Evolutionary conservation across 1,139 yeast genomes (phyloP).

Genomic region (Sugiyamaella novakii): DNA sequence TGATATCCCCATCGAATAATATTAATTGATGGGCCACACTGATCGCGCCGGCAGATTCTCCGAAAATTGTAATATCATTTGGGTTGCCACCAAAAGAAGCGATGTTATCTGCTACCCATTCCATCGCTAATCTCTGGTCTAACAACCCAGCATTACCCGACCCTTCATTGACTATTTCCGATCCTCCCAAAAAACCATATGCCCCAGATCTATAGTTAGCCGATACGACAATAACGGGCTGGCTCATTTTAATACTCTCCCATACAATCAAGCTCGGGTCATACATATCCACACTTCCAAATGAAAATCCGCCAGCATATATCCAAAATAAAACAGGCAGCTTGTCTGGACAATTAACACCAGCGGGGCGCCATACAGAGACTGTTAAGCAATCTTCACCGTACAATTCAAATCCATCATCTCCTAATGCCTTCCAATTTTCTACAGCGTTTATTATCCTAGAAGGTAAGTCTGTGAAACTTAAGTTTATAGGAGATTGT

Average conservation of each 20-base stretch:
- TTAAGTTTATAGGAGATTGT: not conserved
- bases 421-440: not conserved
- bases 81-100: conserved; percentile 45
- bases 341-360: conserved; percentile 17
- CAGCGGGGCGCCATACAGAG: conserved; percentile 30
- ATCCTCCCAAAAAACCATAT: conserved; percentile 41
- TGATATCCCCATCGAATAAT: conserved; percentile 32
- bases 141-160: conserved; percentile 39
- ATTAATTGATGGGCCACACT: conserved; percentile 39
- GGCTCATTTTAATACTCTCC: conserved; percentile 30
- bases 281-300: conserved; percentile 29
- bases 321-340: conserved; percentile 44
- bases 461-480: not conserved
- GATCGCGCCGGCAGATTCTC: conserved; percentile 45
- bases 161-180: conserved; percentile 33
- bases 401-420: not conserved
- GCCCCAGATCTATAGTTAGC: conserved; percentile 41
- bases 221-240: conserved; percentile 31
- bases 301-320: conserved; percentile 43
- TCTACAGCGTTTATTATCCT: not conserved
- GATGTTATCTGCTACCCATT: conserved; percentile 44
- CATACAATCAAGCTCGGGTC: conserved; percentile 26
- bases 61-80: conserved; percentile 40
- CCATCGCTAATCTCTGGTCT: conserved; percentile 43
- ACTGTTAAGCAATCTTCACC: conserved; percentile 32